These are phyloP conservation scores for Elymus sibiricus DNA, from an alignment of 176 grass and related monocot species.

Conservation along the genomic window DNA sequence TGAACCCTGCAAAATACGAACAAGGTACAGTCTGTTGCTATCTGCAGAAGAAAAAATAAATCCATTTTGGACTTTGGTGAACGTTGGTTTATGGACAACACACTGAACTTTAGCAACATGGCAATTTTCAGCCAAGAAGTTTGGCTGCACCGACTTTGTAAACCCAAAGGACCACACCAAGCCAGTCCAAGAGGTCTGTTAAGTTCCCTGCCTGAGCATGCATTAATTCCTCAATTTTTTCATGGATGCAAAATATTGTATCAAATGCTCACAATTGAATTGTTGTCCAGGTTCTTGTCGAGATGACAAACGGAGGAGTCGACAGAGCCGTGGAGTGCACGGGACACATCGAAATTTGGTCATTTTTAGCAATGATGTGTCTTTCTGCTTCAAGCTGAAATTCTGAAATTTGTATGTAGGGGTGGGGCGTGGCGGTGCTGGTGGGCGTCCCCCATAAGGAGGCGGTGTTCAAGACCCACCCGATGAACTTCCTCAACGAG, in stretches of 20 bases:
- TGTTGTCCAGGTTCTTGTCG: conserved; percentile 66
- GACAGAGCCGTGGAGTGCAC: conserved; percentile 84
- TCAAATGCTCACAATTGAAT: background rate
- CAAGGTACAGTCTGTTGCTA: conserved; percentile 30
- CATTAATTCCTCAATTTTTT: background rate
- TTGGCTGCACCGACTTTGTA: conserved; percentile 79
- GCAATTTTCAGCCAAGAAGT: conserved; percentile 62
- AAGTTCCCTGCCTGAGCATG: background rate
- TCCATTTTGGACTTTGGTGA: too few relatives aligned
- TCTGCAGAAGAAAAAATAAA: background rate
- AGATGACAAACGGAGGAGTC: conserved; percentile 83
- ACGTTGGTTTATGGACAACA: background rate
- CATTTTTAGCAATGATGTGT: background rate
- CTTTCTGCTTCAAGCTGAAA: background rate
- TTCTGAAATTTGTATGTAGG: background rate
- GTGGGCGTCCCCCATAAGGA: conserved; percentile 55
- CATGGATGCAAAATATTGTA: background rate
- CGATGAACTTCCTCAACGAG: conserved; percentile 48
- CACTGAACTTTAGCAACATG: background rate
- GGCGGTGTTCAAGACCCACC: conserved; percentile 38
- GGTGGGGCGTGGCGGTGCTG: conserved; percentile 47
- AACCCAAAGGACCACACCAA: conserved; percentile 71
- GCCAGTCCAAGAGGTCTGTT: conserved; percentile 71
- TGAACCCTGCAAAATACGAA: conserved; percentile 73
- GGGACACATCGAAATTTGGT: conserved; percentile 35